These are phyloP conservation scores for Kuraishia capsulata DNA, from an alignment of 805 yeast genomes.

Conservation along the genomic window DNA sequence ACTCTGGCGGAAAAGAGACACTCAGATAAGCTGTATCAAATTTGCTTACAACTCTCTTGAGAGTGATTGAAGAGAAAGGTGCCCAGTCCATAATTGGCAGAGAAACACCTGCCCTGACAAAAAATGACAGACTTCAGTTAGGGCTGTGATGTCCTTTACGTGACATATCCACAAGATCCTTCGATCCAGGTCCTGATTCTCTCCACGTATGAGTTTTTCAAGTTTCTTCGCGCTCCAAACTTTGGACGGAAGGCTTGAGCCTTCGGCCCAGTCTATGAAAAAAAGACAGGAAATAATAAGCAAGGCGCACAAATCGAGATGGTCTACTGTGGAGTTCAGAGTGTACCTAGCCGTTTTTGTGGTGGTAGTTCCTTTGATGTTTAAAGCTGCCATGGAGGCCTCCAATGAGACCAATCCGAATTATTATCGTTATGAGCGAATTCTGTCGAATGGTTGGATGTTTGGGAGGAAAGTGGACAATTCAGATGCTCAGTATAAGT, in stretches of 20 bases:
- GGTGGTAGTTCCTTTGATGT: slow-evolving; percentile 74
- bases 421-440: slow-evolving; percentile 49
- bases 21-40: too few relatives aligned
- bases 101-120: too few relatives aligned
- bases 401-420: slow-evolving; percentile 69
- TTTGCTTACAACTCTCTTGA: too few relatives aligned
- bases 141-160: too few relatives aligned
- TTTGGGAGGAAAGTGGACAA: slow-evolving; percentile 88
- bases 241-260: slow-evolving; percentile 39
- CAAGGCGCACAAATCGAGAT: slow-evolving; percentile 37
- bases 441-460: slow-evolving; percentile 79
- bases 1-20: too few relatives aligned
- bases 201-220: background rate
- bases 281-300: slow-evolving; percentile 21
- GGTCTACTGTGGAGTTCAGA: slow-evolving; percentile 72
- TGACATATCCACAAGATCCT: too few relatives aligned
- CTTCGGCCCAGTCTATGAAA: slow-evolving; percentile 22
- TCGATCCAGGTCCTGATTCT: too few relatives aligned
- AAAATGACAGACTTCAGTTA: too few relatives aligned
- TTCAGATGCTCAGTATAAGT: slow-evolving; percentile 82
- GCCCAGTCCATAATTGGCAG: too few relatives aligned
- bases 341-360: slow-evolving; percentile 56
- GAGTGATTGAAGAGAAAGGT: too few relatives aligned
- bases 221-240: slow-evolving; percentile 40
- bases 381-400: slow-evolving; percentile 73